Conservation (phyloP, 768 basidiomycete species). For the Chalciporus piperatus region DNA sequence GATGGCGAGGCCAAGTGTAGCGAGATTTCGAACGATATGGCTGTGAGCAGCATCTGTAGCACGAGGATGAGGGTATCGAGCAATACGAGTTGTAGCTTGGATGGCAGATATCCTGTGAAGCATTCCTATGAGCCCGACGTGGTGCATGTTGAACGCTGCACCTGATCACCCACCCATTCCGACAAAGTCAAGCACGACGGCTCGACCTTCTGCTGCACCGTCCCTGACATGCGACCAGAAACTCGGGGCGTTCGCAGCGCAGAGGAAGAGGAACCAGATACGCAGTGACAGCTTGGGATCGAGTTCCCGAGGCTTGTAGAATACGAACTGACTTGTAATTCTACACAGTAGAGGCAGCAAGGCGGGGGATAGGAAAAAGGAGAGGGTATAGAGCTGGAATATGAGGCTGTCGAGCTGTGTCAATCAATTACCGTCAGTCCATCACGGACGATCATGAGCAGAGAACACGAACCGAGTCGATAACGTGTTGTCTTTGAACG, state of each 20-base stretch:
- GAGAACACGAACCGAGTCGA: slow-evolving; percentile 53
- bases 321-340: slow-evolving; percentile 59
- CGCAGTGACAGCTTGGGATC: slow-evolving; percentile 65
- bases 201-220: slow-evolving; percentile 54
- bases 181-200: slow-evolving; percentile 74
- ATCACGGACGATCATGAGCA: neutral
- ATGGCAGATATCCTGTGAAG: slow-evolving; percentile 53
- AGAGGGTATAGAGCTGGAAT: slow-evolving; percentile 71
- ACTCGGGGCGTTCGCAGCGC: slow-evolving; percentile 55
- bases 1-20: slow-evolving; percentile 37
- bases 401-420: slow-evolving; percentile 64
- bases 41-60: slow-evolving; percentile 64
- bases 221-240: slow-evolving; percentile 60
- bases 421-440: slow-evolving; percentile 8
- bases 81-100: slow-evolving; percentile 59
- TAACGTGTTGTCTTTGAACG: slow-evolving; percentile 69
- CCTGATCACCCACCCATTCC: slow-evolving; percentile 57
- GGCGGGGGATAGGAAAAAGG: slow-evolving; percentile 75
- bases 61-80: slow-evolving; percentile 67
- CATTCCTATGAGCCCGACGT: slow-evolving; percentile 7
- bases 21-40: slow-evolving; percentile 65
- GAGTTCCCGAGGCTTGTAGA: slow-evolving; percentile 63
- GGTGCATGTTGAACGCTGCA: neutral
- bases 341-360: slow-evolving; percentile 42
- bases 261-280: slow-evolving; percentile 59